A percentile compares a stretch with the other conserved stretches of the same genome.
Evolutionary conservation across 345 rosid species (phyloP).

Genomic region (Lepidium sativum): DNA sequence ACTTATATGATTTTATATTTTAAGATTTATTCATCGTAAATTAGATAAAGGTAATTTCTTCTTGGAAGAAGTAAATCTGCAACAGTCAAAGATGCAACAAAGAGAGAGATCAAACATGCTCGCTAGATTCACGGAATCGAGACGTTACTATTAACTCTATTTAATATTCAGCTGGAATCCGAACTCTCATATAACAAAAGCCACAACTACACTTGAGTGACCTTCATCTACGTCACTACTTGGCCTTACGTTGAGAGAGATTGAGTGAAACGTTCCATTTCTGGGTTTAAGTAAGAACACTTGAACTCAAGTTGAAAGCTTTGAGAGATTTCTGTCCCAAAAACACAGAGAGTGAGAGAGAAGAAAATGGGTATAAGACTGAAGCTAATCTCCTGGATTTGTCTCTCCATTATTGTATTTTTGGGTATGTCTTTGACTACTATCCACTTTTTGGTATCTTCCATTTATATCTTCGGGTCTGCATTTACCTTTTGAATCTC

Average conservation of each 20-base stretch:
- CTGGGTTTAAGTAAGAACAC: conserved; percentile 15
- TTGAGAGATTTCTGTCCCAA: background rate
- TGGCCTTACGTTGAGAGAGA: too few species aligned
- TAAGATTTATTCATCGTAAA: background rate
- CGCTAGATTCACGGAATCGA: conserved; percentile 26
- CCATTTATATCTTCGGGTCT: background rate
- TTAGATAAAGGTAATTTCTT: background rate
- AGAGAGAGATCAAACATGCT: conserved; percentile 19
- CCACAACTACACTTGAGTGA: conserved; percentile 7
- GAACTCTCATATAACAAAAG: conserved; percentile 11
- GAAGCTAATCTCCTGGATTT: conserved; percentile 17
- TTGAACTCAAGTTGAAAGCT: background rate
- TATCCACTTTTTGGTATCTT: background rate
- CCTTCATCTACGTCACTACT: background rate
- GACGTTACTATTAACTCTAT: conserved; percentile 17
- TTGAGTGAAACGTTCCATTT: conserved; percentile 11
- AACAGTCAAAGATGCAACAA: conserved; percentile 8
- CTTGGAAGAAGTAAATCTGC: conserved; percentile 25
- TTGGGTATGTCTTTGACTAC: conserved; percentile 11
- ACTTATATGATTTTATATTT: background rate
- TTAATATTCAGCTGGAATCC: conserved; percentile 24
- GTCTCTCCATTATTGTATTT: conserved; percentile 12
- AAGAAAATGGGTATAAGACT: background rate
- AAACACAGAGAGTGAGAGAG: background rate
- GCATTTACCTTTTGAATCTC: conserved; percentile 9